phyloP scores from a whole-genome alignment of 2,329 filamentous ascomycete genomes.

The Thelonectria olida region DNA sequence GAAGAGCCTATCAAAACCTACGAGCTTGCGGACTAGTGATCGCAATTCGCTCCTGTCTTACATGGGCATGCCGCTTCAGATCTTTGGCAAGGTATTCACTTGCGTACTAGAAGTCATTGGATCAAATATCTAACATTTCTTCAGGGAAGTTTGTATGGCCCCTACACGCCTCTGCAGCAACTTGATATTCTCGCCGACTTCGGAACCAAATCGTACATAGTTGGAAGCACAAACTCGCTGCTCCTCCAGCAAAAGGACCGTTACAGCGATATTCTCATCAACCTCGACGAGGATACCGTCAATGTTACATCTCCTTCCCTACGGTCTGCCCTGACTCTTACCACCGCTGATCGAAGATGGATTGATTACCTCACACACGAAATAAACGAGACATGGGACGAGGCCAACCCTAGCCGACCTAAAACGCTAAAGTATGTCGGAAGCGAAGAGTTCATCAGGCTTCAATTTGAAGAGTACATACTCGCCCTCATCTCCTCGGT shows the following conservation, averaged over 20 bases:
- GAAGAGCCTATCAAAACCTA: constrained; percentile 77
- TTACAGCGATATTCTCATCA: constrained; percentile 96
- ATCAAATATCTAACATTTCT: constrained; percentile 23
- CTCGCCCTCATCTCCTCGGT: constrained; percentile 86
- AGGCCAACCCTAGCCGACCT: constrained; percentile 86
- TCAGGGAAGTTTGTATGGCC: constrained; percentile 91
- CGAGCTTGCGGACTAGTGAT: constrained; percentile 90
- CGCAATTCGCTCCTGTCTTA: constrained; percentile 88
- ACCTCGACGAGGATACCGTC: constrained; percentile 89
- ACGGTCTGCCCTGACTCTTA: constrained; percentile 78
- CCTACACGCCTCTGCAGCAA: constrained; percentile 95
- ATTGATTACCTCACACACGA: constrained; percentile 95
- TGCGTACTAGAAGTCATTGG: background rate
- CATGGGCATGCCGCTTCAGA: constrained; percentile 93
- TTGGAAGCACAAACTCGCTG: constrained; percentile 95
- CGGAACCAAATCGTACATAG: constrained; percentile 95
- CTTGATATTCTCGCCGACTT: constrained; percentile 93
- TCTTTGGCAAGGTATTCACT: constrained; percentile 82
- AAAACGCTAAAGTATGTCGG: constrained; percentile 95
- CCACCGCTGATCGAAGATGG: constrained; percentile 90
- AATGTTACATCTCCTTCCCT: constrained; percentile 85
- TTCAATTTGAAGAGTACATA: constrained; percentile 97
- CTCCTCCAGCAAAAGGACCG: constrained; percentile 93
- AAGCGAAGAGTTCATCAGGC: constrained; percentile 95
- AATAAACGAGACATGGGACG: constrained; percentile 97